phyloP scores from a whole-genome alignment of 352 stramenopile species.

The Globisporangium paddicum region DNA sequence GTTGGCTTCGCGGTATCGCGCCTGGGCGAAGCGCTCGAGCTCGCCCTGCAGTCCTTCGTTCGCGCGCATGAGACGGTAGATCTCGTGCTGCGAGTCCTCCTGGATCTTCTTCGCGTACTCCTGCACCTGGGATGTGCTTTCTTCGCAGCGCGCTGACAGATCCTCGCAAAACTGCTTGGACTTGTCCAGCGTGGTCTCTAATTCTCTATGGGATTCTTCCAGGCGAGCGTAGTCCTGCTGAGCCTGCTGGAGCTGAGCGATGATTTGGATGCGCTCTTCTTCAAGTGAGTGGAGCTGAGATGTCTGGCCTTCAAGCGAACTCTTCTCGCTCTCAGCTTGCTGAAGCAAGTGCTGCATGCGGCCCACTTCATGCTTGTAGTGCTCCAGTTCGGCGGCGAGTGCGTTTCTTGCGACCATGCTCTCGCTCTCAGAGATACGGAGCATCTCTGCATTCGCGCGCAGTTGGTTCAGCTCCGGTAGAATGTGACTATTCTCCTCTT shows the following conservation, averaged over 20 bases:
- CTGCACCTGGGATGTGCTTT: slow-evolving; percentile 56
- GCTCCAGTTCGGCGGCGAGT: slow-evolving; percentile 23
- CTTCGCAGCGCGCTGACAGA: slow-evolving; percentile 53
- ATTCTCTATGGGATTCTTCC: slow-evolving; percentile 43
- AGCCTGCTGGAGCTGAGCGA: slow-evolving; percentile 35
- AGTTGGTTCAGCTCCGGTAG: slow-evolving; percentile 29
- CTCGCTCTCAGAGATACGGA: slow-evolving; percentile 15
- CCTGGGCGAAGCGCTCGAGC: slow-evolving; percentile 56
- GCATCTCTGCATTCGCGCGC: slow-evolving; percentile 20
- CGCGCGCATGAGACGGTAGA: slow-evolving; percentile 46
- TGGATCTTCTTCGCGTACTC: slow-evolving; percentile 57
- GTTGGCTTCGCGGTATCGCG: slow-evolving; percentile 61
- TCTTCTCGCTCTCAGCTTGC: slow-evolving; percentile 37
- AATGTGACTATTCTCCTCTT: slow-evolving; percentile 29
- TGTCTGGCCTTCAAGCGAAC: slow-evolving; percentile 25
- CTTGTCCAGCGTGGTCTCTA: slow-evolving; percentile 52
- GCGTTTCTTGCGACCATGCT: slow-evolving; percentile 12
- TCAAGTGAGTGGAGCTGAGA: slow-evolving; percentile 32
- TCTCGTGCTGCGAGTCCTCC: slow-evolving; percentile 61
- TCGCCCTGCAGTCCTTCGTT: slow-evolving; percentile 60
- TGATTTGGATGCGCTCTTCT: slow-evolving; percentile 38
- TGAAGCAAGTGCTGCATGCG: slow-evolving; percentile 32
- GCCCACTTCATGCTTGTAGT: slow-evolving; percentile 23
- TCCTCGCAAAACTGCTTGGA: slow-evolving; percentile 62
- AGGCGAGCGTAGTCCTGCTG: slow-evolving; percentile 40